phyloP scores from a whole-genome alignment of 2,329 filamentous ascomycete species.

The Chalara sp. region DNA sequence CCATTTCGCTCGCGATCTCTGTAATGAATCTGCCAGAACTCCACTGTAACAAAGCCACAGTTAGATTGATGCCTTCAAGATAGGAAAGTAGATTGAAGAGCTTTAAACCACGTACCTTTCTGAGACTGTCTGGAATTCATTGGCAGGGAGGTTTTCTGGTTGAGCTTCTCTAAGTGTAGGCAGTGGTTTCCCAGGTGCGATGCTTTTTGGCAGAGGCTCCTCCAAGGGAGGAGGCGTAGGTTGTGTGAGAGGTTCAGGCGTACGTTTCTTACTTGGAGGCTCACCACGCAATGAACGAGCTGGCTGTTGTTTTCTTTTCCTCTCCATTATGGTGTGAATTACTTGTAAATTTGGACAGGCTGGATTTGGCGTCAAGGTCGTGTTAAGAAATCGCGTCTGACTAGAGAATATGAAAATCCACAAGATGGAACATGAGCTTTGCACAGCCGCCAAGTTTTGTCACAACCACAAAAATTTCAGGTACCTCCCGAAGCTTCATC shows the following conservation, averaged over 20 bases:
- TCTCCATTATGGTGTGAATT: conserved; percentile 42
- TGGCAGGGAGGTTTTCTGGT: conserved; percentile 50
- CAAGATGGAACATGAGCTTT: no score
- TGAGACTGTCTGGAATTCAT: conserved; percentile 66
- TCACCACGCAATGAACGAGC: conserved; percentile 55
- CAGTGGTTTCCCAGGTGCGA: conserved; percentile 60
- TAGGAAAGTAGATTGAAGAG: neutral
- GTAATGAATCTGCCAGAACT: conserved; percentile 66
- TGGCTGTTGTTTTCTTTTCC: conserved; percentile 56
- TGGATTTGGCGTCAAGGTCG: no score
- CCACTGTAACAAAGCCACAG: conserved; percentile 42
- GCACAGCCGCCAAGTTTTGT: no score
- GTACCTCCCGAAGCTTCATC: no score
- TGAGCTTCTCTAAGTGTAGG: conserved; percentile 66
- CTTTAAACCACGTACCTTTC: conserved; percentile 49
- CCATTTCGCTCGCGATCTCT: conserved; percentile 69
- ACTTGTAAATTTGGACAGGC: no score
- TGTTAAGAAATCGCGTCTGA: no score
- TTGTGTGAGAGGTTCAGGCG: conserved; percentile 40
- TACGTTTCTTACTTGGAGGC: conserved; percentile 53
- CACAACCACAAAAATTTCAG: no score
- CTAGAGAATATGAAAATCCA: no score
- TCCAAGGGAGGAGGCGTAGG: conserved; percentile 35
- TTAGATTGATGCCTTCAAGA: neutral
- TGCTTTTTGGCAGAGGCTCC: conserved; percentile 51